Base-by-base conservation (phyloP, 2,329 filamentous ascomycete species). In the Claviceps sp. region DNA sequence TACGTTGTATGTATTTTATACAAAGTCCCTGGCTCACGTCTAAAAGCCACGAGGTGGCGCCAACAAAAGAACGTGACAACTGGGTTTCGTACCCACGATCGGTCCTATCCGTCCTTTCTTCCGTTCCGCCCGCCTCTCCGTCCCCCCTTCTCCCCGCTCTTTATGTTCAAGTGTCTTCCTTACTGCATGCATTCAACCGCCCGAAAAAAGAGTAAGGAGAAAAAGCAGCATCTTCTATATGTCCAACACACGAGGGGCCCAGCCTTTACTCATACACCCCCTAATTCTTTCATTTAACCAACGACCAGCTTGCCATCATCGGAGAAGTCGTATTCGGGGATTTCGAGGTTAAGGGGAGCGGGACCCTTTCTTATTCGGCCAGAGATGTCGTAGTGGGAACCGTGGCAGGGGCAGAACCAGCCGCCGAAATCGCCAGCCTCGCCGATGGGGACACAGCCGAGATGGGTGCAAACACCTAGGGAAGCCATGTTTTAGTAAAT, bases 341-440 rank as follows among this genome's bases (percentile, higher is more conserved):
- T 83, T 77, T 97, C 93, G 68, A 98, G 83, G 80, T 98, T 98
- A 66, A 98, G 82, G 60, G 93, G 93, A 56, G 93, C 93, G 58
- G 93, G 93, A 60, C 93, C 93, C 81, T 88, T 96, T 78, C 93
- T 85, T 80, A 95, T 88, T 74, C 93, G 89, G 71, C 93, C 93
- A 58, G 90, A 97, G 71, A 98, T 97, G 71, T 98, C 93, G 82
- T 98, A 98, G 80, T 98, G 93, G 62, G 90, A 96, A 72, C 93
- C 93, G 82, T 98, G 93, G 86, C 93, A 98, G 60, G 93, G 93
- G 79, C 93, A 98, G 86, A 98, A 98, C 93, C 93, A 98, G 68
- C 93, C 93, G 69, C 93, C 93, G 66, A 78, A 98, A 74, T 98
- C 94, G 71, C 93, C 93, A 59, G 93, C 88, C 78, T 98, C 93